Conservation (phyloP, 2,329 filamentous ascomycete genomes). For the Fusarium graminum region DNA sequence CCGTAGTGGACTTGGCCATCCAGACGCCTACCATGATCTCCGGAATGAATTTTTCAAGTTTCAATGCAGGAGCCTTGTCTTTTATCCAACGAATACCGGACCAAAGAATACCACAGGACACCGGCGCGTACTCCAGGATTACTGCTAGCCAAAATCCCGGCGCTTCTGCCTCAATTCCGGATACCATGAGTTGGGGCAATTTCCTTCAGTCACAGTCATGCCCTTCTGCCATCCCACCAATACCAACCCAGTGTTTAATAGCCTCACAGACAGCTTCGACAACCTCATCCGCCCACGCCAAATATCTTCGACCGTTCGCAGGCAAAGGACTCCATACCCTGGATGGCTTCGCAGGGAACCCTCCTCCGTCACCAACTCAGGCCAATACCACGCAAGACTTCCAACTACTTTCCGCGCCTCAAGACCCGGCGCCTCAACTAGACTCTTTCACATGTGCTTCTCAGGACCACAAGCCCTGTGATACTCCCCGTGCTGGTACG, state of each 20-base stretch:
- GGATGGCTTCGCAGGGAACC: conserved; percentile 52
- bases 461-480: conserved; percentile 35
- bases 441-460: conserved; percentile 48
- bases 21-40: conserved; percentile 55
- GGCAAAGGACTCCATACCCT: conserved; percentile 69
- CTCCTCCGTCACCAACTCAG: conserved; percentile 51
- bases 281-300: conserved; percentile 63
- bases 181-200: conserved; percentile 67
- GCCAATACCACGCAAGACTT: conserved; percentile 47
- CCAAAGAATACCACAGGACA: conserved; percentile 48
- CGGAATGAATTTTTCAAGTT: conserved; percentile 59
- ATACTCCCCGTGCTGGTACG: conserved; percentile 38
- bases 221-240: conserved; percentile 57
- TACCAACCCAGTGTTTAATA: conserved; percentile 64
- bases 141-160: conserved; percentile 36
- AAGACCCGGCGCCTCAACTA: conserved; percentile 34
- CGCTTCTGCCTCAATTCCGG: conserved; percentile 60
- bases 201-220: conserved; percentile 57
- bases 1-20: conserved; percentile 63
- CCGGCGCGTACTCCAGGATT: conserved; percentile 30
- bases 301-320: conserved; percentile 67
- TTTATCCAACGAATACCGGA: conserved; percentile 52
- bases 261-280: conserved; percentile 67
- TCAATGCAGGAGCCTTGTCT: conserved; percentile 52
- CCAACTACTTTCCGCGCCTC: conserved; percentile 20